Evolutionary conservation across 768 basidiomycete genomes (phyloP).

Genomic region (Neoboletus magnificus): DNA sequence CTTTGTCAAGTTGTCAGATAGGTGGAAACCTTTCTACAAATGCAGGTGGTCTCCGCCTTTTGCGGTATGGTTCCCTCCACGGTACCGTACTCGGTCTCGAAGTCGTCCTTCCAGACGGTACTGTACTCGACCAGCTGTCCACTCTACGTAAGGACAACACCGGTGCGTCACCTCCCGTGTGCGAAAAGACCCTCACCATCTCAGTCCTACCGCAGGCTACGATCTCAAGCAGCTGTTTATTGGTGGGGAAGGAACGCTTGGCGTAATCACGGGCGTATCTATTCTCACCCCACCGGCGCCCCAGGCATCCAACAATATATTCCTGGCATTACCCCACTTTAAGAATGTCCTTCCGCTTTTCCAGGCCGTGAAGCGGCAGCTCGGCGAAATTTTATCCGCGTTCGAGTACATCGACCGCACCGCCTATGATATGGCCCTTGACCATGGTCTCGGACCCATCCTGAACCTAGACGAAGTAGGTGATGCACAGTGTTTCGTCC

Average conservation of each 20-base stretch:
- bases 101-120: constrained; percentile 92
- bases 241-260: constrained; percentile 94
- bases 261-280: constrained; percentile 91
- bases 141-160: constrained; percentile 96
- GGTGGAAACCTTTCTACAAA: constrained; percentile 98
- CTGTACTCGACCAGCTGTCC: constrained; percentile 84
- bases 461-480: constrained; percentile 70
- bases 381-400: constrained; percentile 94
- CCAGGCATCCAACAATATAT: constrained; percentile 84
- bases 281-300: constrained; percentile 86
- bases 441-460: constrained; percentile 77
- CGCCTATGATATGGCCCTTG: constrained; percentile 78
- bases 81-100: constrained; percentile 94
- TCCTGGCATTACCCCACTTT: constrained; percentile 85
- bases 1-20: constrained; percentile 77
- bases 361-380: constrained; percentile 70
- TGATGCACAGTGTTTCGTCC: constrained; percentile 82
- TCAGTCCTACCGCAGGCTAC: constrained; percentile 59
- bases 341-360: constrained; percentile 85
- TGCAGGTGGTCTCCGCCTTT: constrained; percentile 91
- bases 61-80: constrained; percentile 93
- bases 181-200: background rate
- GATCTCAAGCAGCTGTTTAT: constrained; percentile 99
- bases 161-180: constrained; percentile 44
- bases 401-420: constrained; percentile 95